These are phyloP conservation scores for Exidia glandulosa DNA, from an alignment of 768 basidiomycete genomes.

Conservation along the genomic window DNA sequence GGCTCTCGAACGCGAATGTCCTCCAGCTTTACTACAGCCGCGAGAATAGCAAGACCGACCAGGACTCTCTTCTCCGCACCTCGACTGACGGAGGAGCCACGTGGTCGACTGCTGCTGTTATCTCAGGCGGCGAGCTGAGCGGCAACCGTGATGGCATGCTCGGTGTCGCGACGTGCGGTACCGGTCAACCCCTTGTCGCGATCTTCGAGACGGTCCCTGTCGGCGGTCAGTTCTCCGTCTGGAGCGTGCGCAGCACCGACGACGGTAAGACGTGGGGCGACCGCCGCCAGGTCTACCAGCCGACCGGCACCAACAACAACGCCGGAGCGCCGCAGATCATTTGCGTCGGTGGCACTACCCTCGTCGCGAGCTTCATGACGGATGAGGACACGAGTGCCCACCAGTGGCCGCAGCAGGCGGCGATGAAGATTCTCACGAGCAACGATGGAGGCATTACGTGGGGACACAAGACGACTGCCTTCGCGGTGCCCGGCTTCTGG, in stretches of 20 bases:
- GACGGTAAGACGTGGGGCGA: not conserved
- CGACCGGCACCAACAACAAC: not conserved
- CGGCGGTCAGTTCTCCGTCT: not conserved
- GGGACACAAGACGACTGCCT: not conserved
- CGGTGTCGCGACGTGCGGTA: not conserved
- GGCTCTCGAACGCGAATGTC: not conserved
- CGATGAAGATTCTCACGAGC: not conserved
- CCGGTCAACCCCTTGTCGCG: not conserved
- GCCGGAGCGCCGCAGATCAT: not conserved
- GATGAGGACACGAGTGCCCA: not conserved
- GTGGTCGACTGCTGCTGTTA: not conserved
- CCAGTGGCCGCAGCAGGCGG: not conserved
- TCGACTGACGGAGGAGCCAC: not conserved
- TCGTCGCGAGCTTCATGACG: conserved; percentile 1
- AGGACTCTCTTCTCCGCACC: not conserved
- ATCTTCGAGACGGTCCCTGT: not conserved
- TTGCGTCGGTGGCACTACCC: not conserved
- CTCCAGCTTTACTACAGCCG: not conserved
- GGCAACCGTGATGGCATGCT: not conserved
- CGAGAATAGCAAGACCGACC: not conserved
- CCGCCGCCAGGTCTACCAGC: not conserved
- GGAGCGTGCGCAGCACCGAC: not conserved
- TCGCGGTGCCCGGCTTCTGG: not conserved
- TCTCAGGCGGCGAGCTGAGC: not conserved
- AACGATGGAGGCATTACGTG: not conserved